phyloP scores from a whole-genome alignment of 768 basidiomycete genomes.

The Mycena albidolilacea region DNA sequence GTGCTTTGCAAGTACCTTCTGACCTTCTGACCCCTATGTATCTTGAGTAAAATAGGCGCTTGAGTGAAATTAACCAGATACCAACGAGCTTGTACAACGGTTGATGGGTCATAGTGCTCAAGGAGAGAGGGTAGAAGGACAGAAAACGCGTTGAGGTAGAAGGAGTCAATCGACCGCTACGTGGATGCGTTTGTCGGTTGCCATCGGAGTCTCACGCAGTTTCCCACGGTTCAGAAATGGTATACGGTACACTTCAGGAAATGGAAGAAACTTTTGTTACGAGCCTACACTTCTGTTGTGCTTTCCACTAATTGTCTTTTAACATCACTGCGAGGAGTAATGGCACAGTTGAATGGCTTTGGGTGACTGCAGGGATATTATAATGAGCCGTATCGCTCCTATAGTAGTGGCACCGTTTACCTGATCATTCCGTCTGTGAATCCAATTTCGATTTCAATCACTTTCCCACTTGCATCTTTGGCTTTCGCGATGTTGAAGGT shows the following conservation, averaged over 20 bases:
- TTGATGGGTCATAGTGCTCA: no score
- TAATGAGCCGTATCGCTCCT: no score
- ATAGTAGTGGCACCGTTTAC: not conserved
- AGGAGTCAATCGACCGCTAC: not conserved
- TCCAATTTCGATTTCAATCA: conserved; percentile 45
- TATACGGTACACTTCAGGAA: not conserved
- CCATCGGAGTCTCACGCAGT: not conserved
- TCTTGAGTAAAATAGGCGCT: no score
- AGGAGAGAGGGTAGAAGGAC: no score
- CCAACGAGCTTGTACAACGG: no score
- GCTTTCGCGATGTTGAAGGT: conserved; percentile 38
- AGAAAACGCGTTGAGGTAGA: not conserved
- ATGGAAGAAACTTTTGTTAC: not conserved
- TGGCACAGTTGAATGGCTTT: not conserved
- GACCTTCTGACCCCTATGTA: no score
- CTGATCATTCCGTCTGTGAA: conserved; percentile 11
- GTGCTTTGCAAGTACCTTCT: no score
- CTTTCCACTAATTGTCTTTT: not conserved
- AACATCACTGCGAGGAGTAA: conserved; percentile 13
- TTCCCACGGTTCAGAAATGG: not conserved
- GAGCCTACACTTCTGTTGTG: not conserved
- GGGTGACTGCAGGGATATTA: conserved; percentile 5
- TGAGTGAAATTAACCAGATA: no score
- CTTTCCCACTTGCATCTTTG: conserved; percentile 64
- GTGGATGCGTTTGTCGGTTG: no score